phyloP scores from a whole-genome alignment of 2,329 filamentous ascomycete species.

The Trichoderma koningii region DNA sequence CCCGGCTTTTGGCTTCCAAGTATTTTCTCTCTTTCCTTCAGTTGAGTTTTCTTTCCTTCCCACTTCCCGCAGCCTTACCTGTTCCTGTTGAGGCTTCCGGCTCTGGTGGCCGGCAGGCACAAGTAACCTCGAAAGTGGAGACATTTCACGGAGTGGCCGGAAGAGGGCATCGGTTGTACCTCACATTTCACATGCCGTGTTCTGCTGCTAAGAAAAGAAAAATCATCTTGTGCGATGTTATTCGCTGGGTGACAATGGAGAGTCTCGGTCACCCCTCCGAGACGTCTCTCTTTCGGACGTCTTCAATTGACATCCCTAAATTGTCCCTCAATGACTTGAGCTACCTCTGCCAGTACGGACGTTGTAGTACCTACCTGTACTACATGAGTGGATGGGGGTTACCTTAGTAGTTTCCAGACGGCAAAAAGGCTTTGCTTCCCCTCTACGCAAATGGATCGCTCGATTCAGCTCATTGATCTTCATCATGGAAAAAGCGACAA shows the following conservation, averaged over 20 bases:
- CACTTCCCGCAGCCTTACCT: conserved; percentile 1
- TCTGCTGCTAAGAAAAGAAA: background rate
- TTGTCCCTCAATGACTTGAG: no score
- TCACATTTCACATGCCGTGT: conserved; percentile 12
- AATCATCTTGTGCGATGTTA: background rate
- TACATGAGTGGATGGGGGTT: no score
- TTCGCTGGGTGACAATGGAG: background rate
- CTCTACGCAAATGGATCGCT: no score
- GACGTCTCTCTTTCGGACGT: no score
- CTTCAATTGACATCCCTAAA: no score
- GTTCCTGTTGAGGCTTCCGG: conserved; percentile 1
- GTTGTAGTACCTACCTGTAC: no score
- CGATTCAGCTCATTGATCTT: no score
- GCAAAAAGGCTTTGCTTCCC: no score
- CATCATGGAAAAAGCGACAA: background rate
- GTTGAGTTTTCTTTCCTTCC: background rate
- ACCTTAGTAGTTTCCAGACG: no score
- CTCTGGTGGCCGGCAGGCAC: background rate
- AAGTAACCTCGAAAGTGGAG: background rate
- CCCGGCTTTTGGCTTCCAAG: background rate
- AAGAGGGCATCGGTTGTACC: conserved; percentile 4
- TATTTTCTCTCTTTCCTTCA: background rate
- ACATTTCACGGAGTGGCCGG: conserved; percentile 20
- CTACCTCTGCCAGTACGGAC: no score
- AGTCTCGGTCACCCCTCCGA: no score